Conservation (phyloP, 1,139 yeast species). For the Hanseniaspora sp. region DNA sequence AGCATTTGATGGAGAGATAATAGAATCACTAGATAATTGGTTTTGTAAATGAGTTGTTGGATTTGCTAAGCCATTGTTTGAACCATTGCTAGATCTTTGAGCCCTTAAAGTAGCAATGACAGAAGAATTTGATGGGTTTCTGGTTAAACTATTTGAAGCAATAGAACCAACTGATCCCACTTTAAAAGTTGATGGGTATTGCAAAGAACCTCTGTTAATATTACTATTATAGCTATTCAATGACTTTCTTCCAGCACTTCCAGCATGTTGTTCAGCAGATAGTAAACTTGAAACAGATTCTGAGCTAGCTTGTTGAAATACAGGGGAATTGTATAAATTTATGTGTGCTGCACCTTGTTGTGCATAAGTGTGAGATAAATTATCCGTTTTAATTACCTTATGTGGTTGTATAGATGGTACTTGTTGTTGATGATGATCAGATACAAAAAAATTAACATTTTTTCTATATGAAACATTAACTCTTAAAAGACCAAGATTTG, state of each 20-base stretch:
- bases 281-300: slow-evolving; percentile 4
- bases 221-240: background rate
- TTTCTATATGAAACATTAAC: slow-evolving; percentile 70
- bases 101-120: slow-evolving; percentile 28
- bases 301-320: background rate
- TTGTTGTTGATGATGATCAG: slow-evolving; percentile 36
- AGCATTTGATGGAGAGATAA: background rate
- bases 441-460: slow-evolving; percentile 55
- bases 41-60: slow-evolving; percentile 7
- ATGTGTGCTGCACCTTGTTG: slow-evolving; percentile 1
- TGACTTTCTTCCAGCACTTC: slow-evolving; percentile 11
- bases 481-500: slow-evolving; percentile 62
- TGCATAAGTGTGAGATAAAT: slow-evolving; percentile 13
- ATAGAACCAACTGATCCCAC: slow-evolving; percentile 48
- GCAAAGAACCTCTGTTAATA: slow-evolving; percentile 9
- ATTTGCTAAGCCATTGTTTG: slow-evolving; percentile 16
- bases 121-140: slow-evolving; percentile 34
- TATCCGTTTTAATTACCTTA: slow-evolving; percentile 4
- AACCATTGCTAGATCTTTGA: slow-evolving; percentile 27
- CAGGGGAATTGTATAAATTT: slow-evolving; percentile 15
- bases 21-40: slow-evolving; percentile 23
- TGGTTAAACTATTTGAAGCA: slow-evolving; percentile 32
- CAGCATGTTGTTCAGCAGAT: slow-evolving; percentile 1
- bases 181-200: slow-evolving; percentile 37
- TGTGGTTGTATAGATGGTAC: slow-evolving; percentile 6